Evolutionary conservation across 495 filamentous ascomycete genomes (phyloP), one percentile per base, ranked within the genome.

Genomic region (Cercophora samala): DNA sequence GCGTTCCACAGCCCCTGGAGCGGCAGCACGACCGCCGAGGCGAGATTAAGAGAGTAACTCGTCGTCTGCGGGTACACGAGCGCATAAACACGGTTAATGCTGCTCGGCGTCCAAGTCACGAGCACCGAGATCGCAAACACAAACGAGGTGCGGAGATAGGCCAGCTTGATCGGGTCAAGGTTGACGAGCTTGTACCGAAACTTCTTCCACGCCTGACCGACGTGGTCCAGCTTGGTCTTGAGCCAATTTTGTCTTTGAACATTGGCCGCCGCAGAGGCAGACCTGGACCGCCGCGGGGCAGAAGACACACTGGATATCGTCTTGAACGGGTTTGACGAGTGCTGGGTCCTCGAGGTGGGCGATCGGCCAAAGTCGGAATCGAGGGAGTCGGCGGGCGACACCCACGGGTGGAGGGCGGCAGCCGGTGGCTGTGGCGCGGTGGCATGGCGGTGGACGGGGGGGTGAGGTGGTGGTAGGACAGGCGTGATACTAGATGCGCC

Each of bases 1-100:
- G 88, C 86, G 71, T 95, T 96, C 89, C 91, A 93, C 63, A 94
- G 88, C 13, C 92, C 92, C 73, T 96, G 92, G 0, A 93, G 76
- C 0, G 92, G 92, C n/a, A 96, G 79, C 0, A 96, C 91, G 37
- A 93, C 79, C 1, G 88, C 86, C 15, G 88, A 87, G 3, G 84
- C 83, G 46, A 91, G 84, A 70, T 92, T 91, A 21, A 96, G 83
- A 4, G 77, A 81, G 72, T 90, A 96, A 67, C 80, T 85, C 37
- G 85, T 79, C 3, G 79, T 65, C 13, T 81, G 70, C 0, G 89
- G 88, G 69, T 87, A 75, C 3, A 82, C 76, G 9, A 94, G 77
- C n/a, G 83, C 82, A 73, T 93, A 90, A 21, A 93, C 84, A 11
- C 92, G 82, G 75, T 95, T 95, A 65, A 89, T 81, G 59, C 87